Conservation (phyloP, 768 basidiomycete species). For the Boletellus ananas region DNA sequence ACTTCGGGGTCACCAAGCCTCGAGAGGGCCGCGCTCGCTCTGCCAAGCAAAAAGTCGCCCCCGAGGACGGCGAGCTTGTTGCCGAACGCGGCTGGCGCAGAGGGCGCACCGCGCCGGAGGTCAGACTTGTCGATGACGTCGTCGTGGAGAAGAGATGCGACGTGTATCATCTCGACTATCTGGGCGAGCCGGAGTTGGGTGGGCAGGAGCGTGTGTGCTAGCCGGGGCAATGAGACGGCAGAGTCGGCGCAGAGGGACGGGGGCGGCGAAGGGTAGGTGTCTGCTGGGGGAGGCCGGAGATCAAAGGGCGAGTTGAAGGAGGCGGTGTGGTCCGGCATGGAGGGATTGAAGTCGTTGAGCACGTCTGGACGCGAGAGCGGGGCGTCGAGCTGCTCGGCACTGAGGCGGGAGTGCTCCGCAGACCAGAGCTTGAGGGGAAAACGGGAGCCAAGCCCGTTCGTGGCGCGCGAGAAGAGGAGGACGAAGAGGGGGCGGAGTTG, state of each 20-base stretch:
- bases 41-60: slow-evolving; percentile 92
- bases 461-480: slow-evolving; percentile 85
- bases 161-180: slow-evolving; percentile 97
- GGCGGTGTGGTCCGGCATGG: slow-evolving; percentile 71
- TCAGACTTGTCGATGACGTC: slow-evolving; percentile 76
- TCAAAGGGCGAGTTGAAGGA: slow-evolving; percentile 63
- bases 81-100: slow-evolving; percentile 74
- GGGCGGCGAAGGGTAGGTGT: slow-evolving; percentile 26
- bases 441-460: slow-evolving; percentile 76
- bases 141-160: slow-evolving; percentile 91
- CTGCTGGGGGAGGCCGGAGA: slow-evolving; percentile 35
- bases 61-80: slow-evolving; percentile 94
- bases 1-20: slow-evolving; percentile 85
- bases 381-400: slow-evolving; percentile 63
- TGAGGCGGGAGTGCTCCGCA: slow-evolving; percentile 55
- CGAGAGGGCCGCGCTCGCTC: slow-evolving; percentile 83
- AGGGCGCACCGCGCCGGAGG: slow-evolving; percentile 64
- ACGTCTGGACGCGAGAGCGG: slow-evolving; percentile 78
- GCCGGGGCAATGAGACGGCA: slow-evolving; percentile 30
- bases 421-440: slow-evolving; percentile 62
- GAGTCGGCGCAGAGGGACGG: slow-evolving; percentile 17
- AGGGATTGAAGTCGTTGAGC: slow-evolving; percentile 88
- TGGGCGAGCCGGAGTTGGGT: slow-evolving; percentile 91
- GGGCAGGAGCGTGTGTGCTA: slow-evolving; percentile 51
- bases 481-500: slow-evolving; percentile 89